Conservation (phyloP, 768 basidiomycete species). For the Lactarius quietus region DNA sequence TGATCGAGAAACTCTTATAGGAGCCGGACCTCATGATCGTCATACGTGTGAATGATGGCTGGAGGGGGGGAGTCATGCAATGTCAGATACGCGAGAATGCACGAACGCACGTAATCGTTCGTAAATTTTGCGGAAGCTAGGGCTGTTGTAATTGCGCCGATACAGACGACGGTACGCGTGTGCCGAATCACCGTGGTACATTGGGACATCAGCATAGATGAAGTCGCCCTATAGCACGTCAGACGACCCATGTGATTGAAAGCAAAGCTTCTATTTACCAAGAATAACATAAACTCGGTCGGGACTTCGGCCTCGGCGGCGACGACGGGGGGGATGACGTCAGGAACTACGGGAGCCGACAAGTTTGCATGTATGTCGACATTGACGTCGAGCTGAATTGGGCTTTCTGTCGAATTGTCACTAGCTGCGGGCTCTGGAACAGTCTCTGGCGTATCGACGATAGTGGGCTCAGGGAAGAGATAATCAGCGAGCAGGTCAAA, state of each 20-base stretch:
- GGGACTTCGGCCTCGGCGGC: constrained; percentile 27
- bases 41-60: constrained; percentile 69
- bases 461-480: constrained; percentile 37
- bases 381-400: neutral
- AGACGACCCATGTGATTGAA: neutral
- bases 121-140: constrained; percentile 63
- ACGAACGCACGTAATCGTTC: constrained; percentile 59
- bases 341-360: constrained; percentile 16
- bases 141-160: constrained; percentile 60
- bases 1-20: neutral
- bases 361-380: neutral
- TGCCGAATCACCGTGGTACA: constrained; percentile 53
- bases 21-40: constrained; percentile 60
- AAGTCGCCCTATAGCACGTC: constrained; percentile 49
- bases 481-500: constrained; percentile 61
- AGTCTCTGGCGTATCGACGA: constrained; percentile 11
- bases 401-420: constrained; percentile 13
- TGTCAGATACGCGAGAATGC: neutral
- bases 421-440: constrained; percentile 3
- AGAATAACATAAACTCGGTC: constrained; percentile 60
- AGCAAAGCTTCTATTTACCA: constrained; percentile 29
- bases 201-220: constrained; percentile 71
- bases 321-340: neutral
- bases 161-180: constrained; percentile 65
- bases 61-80: constrained; percentile 7